phyloP scores from a whole-genome alignment of 768 basidiomycete species.

The Russula virescens region DNA sequence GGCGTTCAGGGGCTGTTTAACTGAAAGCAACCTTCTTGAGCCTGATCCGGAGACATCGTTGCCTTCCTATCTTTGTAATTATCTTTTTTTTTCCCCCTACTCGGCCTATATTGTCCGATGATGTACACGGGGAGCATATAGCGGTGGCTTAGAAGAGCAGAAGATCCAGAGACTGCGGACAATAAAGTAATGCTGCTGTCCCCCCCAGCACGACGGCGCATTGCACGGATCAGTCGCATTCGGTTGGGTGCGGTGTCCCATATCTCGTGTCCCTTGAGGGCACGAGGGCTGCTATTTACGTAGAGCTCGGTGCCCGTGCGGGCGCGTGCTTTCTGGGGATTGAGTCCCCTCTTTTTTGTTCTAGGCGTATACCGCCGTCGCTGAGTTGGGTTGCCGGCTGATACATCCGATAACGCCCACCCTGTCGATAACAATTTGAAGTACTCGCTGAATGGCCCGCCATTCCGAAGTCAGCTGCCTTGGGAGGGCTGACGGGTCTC shows the following conservation, averaged over 20 bases:
- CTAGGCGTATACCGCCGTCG: neutral
- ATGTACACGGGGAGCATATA: neutral
- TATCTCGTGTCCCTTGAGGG: slow-evolving; percentile 1
- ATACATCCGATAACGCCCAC: slow-evolving; percentile 12
- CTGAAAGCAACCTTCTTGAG: too few species aligned
- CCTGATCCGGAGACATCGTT: too few species aligned
- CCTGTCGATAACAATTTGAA: neutral
- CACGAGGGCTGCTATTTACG: slow-evolving; percentile 11
- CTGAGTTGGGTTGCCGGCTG: neutral
- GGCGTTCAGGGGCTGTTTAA: too few species aligned
- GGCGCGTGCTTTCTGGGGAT: neutral
- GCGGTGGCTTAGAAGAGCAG: neutral
- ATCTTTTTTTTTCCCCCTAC: neutral
- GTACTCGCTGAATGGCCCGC: neutral
- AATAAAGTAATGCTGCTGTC: neutral
- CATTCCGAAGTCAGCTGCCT: neutral
- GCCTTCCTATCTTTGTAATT: neutral
- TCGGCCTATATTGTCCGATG: neutral
- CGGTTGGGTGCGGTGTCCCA: neutral
- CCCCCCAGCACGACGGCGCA: neutral
- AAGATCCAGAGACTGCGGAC: neutral
- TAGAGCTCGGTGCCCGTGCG: slow-evolving; percentile 3
- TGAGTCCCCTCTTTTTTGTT: neutral
- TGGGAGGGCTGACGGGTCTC: neutral
- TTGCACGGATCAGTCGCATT: neutral